Evolutionary conservation across 1,284 basidiomycete species (phyloP), one percentile per base, ranked within the genome.

Genomic region (Entoloma clypeatum): DNA sequence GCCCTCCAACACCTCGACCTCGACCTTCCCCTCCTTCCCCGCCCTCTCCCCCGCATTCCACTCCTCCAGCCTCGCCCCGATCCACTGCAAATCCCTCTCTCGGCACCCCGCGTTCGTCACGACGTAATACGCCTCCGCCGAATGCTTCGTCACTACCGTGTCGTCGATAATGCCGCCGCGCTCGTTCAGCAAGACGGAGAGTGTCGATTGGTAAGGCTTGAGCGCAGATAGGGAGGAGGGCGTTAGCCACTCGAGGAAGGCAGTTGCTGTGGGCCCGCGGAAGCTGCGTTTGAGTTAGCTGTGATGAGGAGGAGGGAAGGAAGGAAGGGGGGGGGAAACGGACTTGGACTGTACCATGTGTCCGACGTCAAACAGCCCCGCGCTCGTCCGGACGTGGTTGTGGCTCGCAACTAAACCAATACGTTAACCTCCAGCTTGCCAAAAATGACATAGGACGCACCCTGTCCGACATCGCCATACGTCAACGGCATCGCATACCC

Each of bases 131-230:
- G 81, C 77, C 51, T 82, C 75, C n/a, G 75, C 58, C 0, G 79
- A 73, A 58, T 92, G 86, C 57, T 92, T 92, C 23, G 88, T 92
- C 57, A 93, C 79, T 57, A 94, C 69, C 7, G 79, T 87, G 61
- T 99, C 96, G 64, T 99, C 96, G 44, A 99, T 87, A 52, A 99
- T 98, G 7, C 95, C 95, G 4, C 96, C 95, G 0, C 75, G 59
- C 37, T 88, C 79, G 61, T 95, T 96, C 38, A 99, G 73, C 3
- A 98, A 69, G 13, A 98, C 90, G 1, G 90, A 92, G 41, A 97
- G 73, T 0, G 88, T 92, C 5, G 78, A 90, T 17, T 74, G 72
- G 62, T 84, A 92, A 7, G 78, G 75, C 3, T 69, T 53, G 17
- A 97, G 74, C 1, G 81, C 63, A 2, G 74, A 62, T 11, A 96